These are phyloP conservation scores for Cucurbita argyrosperma DNA, from an alignment of 306 rosid genomes.

Conservation along the genomic window DNA sequence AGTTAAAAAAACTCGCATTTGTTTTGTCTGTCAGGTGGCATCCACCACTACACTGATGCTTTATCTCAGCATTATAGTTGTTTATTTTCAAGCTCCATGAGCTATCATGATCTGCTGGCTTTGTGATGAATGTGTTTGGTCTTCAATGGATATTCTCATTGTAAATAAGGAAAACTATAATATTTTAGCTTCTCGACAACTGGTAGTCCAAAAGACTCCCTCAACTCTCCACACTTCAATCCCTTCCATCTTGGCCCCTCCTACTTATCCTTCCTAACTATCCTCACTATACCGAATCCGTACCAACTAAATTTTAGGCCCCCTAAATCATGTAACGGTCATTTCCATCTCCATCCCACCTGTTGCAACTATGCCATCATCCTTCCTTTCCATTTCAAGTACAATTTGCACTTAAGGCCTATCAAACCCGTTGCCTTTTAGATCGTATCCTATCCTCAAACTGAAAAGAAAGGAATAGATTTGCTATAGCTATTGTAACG, in stretches of 20 bases:
- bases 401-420: not conserved
- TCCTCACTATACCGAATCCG: not conserved
- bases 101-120: not conserved
- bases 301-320: not conserved
- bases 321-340: not conserved
- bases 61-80: not conserved
- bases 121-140: not conserved
- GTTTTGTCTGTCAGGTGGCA: not conserved
- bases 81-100: not conserved
- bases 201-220: not conserved
- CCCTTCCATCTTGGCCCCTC: not conserved
- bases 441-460: not conserved
- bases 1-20: not conserved
- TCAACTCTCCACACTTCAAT: not conserved
- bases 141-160: not conserved
- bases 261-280: not conserved
- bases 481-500: too few species aligned
- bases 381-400: not conserved
- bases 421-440: not conserved
- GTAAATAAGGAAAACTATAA: not conserved
- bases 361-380: not conserved
- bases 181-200: not conserved
- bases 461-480: not conserved
- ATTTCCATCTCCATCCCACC: not conserved
- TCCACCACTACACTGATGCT: not conserved